Evolutionary conservation across 768 basidiomycete species (phyloP), one percentile per base, ranked within the genome.

Genomic region (Rhodotorula taiwanensis): DNA sequence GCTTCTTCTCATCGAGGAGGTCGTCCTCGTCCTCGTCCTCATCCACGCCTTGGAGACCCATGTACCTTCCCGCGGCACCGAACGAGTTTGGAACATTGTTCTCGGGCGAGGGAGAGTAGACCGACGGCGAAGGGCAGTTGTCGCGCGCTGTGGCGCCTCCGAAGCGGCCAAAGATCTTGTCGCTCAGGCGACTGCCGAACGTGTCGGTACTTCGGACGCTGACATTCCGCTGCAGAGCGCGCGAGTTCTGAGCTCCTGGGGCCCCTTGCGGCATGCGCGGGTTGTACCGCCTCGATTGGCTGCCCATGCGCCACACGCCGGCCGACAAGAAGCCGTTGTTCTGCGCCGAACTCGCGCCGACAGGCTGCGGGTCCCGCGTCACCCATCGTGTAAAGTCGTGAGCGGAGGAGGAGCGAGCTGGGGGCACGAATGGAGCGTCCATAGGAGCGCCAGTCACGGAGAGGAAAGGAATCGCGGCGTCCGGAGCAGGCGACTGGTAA

Each of bases 81-180:
- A 52, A 33, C 43, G 43, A 61, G 47, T 42, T 18, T 41, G 30
- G 45, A 3, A 6, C 33, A 25, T 27, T 9, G 39, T 27, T 45
- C 36, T 58, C 53, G 49, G 55, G 54, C 10, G 51, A 42, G 14
- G 62, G 62, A 33, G 67, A 69, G 62, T 69, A 69, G 43, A 64
- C 51, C 2, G 66, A 68, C 8, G 66, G 66, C 18, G 58, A 60
- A 2, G 60, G 51, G 18, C 23, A 49, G 25, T 42, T 47, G 30
- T 34, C 36, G 33, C 23, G n/a, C 36, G n/a, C n/a, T n/a, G n/a
- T n/a, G n/a, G 36, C 9, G 36, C 9, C 10, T 23, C 52, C 27
- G 14, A 33, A 25, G 30, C 39, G 41, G 48, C 34, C 33, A 30
- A 60, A 55, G 30, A 63, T 36, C 50, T 56, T 58, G 34, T 58